A percentile compares a stretch with the other conserved stretches of the same genome.
Evolutionary conservation across 2,329 filamentous ascomycete species (phyloP).

Genomic region (Diaporthe caulivora): DNA sequence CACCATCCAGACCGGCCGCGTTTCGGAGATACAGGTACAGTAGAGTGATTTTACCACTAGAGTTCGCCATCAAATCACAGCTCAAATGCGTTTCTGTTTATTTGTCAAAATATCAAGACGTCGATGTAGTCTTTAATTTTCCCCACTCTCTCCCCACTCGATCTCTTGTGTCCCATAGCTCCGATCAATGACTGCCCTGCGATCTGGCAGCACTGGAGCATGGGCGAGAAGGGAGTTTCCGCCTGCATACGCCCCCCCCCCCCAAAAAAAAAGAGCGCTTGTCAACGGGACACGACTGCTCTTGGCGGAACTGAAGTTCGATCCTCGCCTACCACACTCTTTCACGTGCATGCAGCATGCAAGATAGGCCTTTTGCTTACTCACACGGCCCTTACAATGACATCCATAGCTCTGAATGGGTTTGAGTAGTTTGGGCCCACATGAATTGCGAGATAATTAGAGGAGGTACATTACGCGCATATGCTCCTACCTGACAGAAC

Average conservation of each 20-base stretch:
- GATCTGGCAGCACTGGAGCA: not conserved
- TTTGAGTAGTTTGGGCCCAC: not conserved
- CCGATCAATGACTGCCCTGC: not conserved
- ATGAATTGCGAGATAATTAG: not conserved
- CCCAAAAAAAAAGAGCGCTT: too few relatives aligned
- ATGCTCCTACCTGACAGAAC: not conserved
- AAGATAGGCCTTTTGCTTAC: not conserved
- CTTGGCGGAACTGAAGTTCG: not conserved
- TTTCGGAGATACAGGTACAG: not conserved
- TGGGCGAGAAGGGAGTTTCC: too few relatives aligned
- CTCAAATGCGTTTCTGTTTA: not conserved
- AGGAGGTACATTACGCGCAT: not conserved
- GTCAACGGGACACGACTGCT: not conserved
- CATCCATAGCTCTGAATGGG: not conserved
- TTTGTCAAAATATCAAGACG: not conserved
- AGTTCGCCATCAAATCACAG: not conserved
- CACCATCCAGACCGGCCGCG: slow-evolving; percentile 35
- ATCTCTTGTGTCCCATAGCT: not conserved
- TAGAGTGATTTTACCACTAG: not conserved
- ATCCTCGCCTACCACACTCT: not conserved
- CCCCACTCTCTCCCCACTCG: not conserved
- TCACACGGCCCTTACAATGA: not conserved
- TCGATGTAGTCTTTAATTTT: not conserved
- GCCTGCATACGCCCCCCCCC: too few relatives aligned
- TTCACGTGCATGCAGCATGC: not conserved